phyloP scores from a whole-genome alignment of 2,329 filamentous ascomycete species.

The Pseudogymnoascus sp. region DNA sequence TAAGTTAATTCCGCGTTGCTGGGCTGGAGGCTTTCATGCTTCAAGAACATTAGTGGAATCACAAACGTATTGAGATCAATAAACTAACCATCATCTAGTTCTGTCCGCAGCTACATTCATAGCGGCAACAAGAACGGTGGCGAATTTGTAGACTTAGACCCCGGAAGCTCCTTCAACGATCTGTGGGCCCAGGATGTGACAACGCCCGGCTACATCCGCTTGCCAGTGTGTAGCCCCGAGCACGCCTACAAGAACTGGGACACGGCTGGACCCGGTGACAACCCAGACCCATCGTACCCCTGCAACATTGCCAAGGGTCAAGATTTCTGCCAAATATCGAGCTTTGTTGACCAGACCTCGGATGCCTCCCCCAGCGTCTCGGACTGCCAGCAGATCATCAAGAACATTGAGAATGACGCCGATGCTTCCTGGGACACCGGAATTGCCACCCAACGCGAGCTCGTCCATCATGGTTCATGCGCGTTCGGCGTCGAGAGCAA shows the following conservation, averaged over 20 bases:
- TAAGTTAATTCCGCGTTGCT: not conserved
- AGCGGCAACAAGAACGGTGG: slow-evolving; percentile 30
- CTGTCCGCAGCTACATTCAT: slow-evolving; percentile 23
- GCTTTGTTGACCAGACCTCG: slow-evolving; percentile 30
- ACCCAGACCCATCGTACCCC: slow-evolving; percentile 24
- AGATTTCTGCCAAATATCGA: slow-evolving; percentile 26
- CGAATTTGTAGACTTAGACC: slow-evolving; percentile 19
- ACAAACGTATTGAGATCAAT: not conserved
- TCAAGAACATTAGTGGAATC: not conserved
- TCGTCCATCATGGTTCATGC: slow-evolving; percentile 26
- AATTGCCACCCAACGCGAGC: slow-evolving; percentile 19
- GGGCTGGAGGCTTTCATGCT: not conserved
- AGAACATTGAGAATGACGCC: slow-evolving; percentile 26
- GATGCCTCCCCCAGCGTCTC: slow-evolving; percentile 28
- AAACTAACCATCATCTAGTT: slow-evolving; percentile 13
- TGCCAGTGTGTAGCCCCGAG: slow-evolving; percentile 33
- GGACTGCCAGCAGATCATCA: slow-evolving; percentile 31
- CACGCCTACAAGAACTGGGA: slow-evolving; percentile 30
- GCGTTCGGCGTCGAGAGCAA: slow-evolving; percentile 28
- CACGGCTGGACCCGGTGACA: slow-evolving; percentile 16
- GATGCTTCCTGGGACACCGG: slow-evolving; percentile 15
- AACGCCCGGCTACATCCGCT: slow-evolving; percentile 30
- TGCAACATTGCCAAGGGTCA: slow-evolving; percentile 26
- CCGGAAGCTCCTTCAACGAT: slow-evolving; percentile 45
- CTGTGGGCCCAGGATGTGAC: slow-evolving; percentile 27